Evolutionary conservation across 306 rosid species (phyloP).

Genomic region (Fragaria vesca): DNA sequence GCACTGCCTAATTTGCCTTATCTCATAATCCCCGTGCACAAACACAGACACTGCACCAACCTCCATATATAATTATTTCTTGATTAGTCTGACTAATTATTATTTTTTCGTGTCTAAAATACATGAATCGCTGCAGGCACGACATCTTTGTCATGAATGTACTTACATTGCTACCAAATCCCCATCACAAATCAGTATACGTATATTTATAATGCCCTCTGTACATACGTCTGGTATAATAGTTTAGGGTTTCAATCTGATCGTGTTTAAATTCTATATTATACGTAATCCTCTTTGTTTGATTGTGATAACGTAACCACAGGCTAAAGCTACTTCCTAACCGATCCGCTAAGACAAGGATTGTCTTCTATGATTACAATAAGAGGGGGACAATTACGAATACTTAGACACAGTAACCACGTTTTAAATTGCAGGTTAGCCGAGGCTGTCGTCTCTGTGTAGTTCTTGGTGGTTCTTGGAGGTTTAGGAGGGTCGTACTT

Average conservation of each 20-base stretch:
- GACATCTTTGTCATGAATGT: slow-evolving; percentile 11
- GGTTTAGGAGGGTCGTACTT: neutral
- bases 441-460: neutral
- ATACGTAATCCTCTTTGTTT: neutral
- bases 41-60: neutral
- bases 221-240: neutral
- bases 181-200: neutral
- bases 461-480: neutral
- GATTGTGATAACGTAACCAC: slow-evolving; percentile 19
- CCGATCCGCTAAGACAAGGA: neutral
- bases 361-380: neutral
- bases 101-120: neutral
- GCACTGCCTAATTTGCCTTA: slow-evolving; percentile 3
- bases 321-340: slow-evolving; percentile 18
- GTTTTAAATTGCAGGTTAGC: neutral
- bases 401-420: neutral
- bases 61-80: neutral
- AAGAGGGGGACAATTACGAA: slow-evolving; percentile 1
- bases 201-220: neutral
- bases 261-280: neutral
- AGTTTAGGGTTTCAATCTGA: neutral
- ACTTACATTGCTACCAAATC: neutral
- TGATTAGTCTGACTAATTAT: neutral
- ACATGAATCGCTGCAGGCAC: neutral
- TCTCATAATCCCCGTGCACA: neutral